Evolutionary conservation across 2,329 filamentous ascomycete genomes (phyloP).

Genomic region (Fusarium sterilihyphosum): DNA sequence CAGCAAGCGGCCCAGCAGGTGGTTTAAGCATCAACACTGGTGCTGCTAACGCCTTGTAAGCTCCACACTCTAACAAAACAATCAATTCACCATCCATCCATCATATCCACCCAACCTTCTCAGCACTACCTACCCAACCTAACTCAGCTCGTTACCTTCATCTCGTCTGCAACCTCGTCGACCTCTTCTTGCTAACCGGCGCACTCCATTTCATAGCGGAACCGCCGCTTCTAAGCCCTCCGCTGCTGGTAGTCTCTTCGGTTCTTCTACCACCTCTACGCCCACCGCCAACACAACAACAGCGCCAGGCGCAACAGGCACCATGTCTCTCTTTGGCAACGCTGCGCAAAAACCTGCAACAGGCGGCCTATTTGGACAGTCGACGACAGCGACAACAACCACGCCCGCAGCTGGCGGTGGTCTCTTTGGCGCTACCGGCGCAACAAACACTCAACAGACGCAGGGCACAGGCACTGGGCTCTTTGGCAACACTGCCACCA

Average conservation of each 20-base stretch:
- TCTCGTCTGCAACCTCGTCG: not conserved
- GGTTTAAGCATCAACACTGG: slow-evolving; percentile 72
- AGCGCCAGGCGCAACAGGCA: slow-evolving; percentile 40
- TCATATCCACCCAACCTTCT: slow-evolving; percentile 27
- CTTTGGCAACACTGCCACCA: slow-evolving; percentile 44
- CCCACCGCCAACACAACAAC: slow-evolving; percentile 41
- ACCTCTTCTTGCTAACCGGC: slow-evolving; percentile 27
- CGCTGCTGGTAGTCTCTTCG: slow-evolving; percentile 51
- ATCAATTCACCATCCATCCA: slow-evolving; percentile 20
- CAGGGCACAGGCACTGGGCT: slow-evolving; percentile 41
- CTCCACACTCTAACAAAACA: slow-evolving; percentile 40
- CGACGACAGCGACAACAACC: slow-evolving; percentile 35
- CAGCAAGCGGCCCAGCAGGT: slow-evolving; percentile 67
- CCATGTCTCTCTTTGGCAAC: slow-evolving; percentile 46
- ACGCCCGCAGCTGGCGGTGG: slow-evolving; percentile 40
- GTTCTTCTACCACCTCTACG: slow-evolving; percentile 41
- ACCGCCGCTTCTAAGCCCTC: slow-evolving; percentile 46
- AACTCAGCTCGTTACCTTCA: not conserved
- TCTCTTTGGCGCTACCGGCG: slow-evolving; percentile 46
- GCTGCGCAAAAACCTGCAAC: slow-evolving; percentile 41
- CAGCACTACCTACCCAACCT: not conserved
- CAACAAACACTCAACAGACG: slow-evolving; percentile 44
- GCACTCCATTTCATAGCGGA: slow-evolving; percentile 32
- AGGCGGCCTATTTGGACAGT: slow-evolving; percentile 47
- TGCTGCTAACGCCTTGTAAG: slow-evolving; percentile 63